Conservation (phyloP, 1,139 yeast species). For the Saccharomyces pastorianus region DNA sequence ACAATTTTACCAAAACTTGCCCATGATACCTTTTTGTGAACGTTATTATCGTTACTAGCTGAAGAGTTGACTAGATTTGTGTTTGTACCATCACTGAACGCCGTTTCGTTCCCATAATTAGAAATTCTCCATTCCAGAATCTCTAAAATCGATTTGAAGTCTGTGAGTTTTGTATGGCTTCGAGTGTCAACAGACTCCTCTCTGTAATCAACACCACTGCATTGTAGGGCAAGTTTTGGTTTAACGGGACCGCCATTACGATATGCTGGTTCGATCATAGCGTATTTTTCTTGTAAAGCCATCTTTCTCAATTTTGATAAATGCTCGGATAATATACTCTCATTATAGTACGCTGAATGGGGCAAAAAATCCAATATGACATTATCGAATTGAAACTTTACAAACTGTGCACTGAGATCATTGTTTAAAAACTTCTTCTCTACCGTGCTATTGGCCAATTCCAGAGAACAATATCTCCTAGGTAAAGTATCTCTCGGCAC, state of each 20-base stretch:
- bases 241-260: not conserved
- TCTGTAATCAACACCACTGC: constrained; percentile 71
- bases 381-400: constrained; percentile 49
- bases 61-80: constrained; percentile 25
- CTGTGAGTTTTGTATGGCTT: constrained; percentile 64
- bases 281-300: constrained; percentile 16
- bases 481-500: constrained; percentile 81
- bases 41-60: constrained; percentile 31
- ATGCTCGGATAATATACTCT: constrained; percentile 31
- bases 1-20: constrained; percentile 70
- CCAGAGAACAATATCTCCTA: constrained; percentile 45
- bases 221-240: constrained; percentile 38
- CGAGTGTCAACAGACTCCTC: constrained; percentile 69
- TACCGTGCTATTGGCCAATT: constrained; percentile 89
- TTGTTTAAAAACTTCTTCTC: constrained; percentile 77
- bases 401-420: constrained; percentile 62
- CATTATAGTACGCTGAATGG: constrained; percentile 28
- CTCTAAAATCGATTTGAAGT: constrained; percentile 64
- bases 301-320: constrained; percentile 26
- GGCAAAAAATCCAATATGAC: constrained; percentile 31
- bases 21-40: constrained; percentile 67
- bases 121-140: constrained; percentile 71
- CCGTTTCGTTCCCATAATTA: constrained; percentile 70
- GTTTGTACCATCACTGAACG: constrained; percentile 59
- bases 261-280: not conserved